Conservation (phyloP, 768 basidiomycete genomes). For the Postia placenta region DNA sequence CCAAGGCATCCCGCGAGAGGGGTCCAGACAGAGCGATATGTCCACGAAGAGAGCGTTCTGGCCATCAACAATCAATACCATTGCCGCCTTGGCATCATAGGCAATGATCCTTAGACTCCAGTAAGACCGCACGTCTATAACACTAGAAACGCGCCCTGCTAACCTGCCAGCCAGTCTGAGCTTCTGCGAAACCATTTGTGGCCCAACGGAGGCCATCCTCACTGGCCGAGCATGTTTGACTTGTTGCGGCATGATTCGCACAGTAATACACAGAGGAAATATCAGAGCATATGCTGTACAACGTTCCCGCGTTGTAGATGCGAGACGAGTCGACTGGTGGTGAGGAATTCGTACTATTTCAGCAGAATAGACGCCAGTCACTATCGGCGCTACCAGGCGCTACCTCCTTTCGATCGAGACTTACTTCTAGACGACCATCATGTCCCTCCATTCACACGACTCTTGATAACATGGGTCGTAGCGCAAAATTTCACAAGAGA, state of each 20-base stretch:
- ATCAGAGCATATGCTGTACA: too few relatives aligned
- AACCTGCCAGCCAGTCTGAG: conserved; percentile 57
- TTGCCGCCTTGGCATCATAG: conserved; percentile 44
- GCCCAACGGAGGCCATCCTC: conserved; percentile 34
- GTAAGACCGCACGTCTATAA: conserved; percentile 1
- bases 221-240: conserved; percentile 24
- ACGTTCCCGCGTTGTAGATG: too few relatives aligned
- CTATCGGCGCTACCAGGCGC: too few relatives aligned
- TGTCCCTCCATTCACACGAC: too few relatives aligned
- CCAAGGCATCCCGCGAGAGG: conserved; percentile 32
- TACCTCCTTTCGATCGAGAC: too few relatives aligned
- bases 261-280: too few relatives aligned
- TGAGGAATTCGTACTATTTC: too few relatives aligned
- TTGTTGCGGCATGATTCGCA: conserved; percentile 9
- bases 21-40: conserved; percentile 43
- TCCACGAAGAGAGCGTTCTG: conserved; percentile 52
- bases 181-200: conserved; percentile 41
- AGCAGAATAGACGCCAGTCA: too few relatives aligned
- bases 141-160: conserved; percentile 19
- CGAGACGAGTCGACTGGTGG: too few relatives aligned
- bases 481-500: conserved; percentile 61
- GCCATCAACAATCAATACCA: conserved; percentile 44
- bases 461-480: conserved; percentile 58
- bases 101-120: conserved; percentile 42
- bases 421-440: too few relatives aligned